Evolutionary conservation across 768 basidiomycete genomes (phyloP).

Genomic region (Pleurotus platypus): DNA sequence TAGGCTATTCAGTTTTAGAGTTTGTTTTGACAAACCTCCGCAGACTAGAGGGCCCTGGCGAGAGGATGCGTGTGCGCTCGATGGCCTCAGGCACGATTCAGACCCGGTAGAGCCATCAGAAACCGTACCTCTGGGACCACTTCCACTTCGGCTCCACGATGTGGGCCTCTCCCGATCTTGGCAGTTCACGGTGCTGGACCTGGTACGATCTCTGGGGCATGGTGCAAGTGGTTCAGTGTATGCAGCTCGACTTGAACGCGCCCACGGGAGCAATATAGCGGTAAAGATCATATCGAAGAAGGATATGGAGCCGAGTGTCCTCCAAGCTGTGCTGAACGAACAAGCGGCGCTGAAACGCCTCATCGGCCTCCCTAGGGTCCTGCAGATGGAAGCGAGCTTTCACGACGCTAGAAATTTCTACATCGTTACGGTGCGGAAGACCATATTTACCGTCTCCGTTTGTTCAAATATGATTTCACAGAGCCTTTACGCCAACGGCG

Average conservation of each 20-base stretch:
- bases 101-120: too few relatives aligned
- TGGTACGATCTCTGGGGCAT: neutral
- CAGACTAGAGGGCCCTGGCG: too few relatives aligned
- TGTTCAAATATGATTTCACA: neutral
- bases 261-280: neutral
- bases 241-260: neutral
- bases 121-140: too few relatives aligned
- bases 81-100: too few relatives aligned
- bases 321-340: slow-evolving; percentile 8
- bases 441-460: neutral
- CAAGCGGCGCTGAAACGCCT: slow-evolving; percentile 10
- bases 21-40: too few relatives aligned
- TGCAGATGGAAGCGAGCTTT: slow-evolving; percentile 13
- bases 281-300: neutral
- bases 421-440: slow-evolving; percentile 13
- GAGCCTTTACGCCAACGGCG: slow-evolving; percentile 11
- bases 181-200: neutral
- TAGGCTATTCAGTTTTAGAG: too few relatives aligned
- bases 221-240: neutral
- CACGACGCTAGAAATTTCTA: slow-evolving; percentile 14
- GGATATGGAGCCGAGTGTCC: neutral
- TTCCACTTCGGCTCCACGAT: too few relatives aligned
- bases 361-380: slow-evolving; percentile 9
- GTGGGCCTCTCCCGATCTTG: neutral
- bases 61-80: too few relatives aligned